Base-by-base conservation (phyloP, 805 yeast species). In the Hanseniaspora occidentalis region DNA sequence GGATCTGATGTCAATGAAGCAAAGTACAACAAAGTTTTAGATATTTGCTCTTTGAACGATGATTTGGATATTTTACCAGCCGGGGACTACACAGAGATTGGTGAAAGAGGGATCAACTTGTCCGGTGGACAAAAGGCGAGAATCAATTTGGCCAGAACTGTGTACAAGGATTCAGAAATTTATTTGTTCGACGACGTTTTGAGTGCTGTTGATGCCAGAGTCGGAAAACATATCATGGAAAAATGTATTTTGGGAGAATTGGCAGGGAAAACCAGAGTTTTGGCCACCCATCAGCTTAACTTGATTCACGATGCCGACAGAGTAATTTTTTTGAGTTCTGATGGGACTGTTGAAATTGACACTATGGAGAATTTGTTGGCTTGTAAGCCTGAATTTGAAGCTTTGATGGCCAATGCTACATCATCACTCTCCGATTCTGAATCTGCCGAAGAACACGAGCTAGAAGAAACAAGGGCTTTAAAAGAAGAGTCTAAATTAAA, bases 41-140 rank as follows among this genome's bases (percentile, higher is more conserved):
- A 67, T 29, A 79, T 79, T 1, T 84, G 94, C 58, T 77, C 85
- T 0, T 60, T 84, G 44, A 65, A 64, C 24, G 71, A 69, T 36
- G 95, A 84, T 57, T 65, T 84, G 46, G 70, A 71, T 4, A 67
- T 73, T 35, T 60, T 84, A 25, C 80, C 82, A 8, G 84, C 77
- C 29, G 89, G 89, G 23, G 94, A 84, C 50, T 51, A 58, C 40
- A 82, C 94, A 0, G 83, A 81, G 56, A 81, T 84, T 49, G 94
- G 94, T 45, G 94, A 84, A 56, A 70, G 84, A 55, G 94, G 94
- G 51, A 77, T 84, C 37, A 82, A 92, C 0, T 61, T 84, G 33
- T 79, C 89, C n/a, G 94, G 94, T 42, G 94, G 94, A 39, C 94
- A 84, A 56, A 84, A 84, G 63, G 89, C 94, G 0, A 71, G 94